phyloP scores from a whole-genome alignment of 2,329 filamentous ascomycete species.

The Remersonia thermophila region DNA sequence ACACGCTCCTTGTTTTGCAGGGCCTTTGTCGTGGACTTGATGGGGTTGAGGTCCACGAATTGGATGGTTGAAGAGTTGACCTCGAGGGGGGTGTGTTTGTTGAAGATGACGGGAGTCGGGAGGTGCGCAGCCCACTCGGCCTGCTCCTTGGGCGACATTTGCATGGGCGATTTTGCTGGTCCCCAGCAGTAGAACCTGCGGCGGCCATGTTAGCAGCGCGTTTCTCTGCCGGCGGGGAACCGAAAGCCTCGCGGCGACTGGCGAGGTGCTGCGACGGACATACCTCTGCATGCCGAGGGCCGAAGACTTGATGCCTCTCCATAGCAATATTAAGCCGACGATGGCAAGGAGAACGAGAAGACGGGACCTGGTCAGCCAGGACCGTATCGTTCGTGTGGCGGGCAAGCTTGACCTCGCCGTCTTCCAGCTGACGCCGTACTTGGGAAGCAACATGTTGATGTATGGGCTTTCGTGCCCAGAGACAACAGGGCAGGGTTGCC shows the following conservation, averaged over 20 bases:
- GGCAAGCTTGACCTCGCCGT: conserved; percentile 69
- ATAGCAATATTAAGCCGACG: conserved; percentile 65
- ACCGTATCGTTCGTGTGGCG: conserved; percentile 58
- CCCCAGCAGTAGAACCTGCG: conserved; percentile 94
- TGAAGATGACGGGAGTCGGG: conserved; percentile 89
- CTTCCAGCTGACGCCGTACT: conserved; percentile 88
- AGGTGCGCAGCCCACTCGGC: conserved; percentile 79
- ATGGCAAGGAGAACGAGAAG: conserved; percentile 64
- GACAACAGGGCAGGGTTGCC: too few species aligned
- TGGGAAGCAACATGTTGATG: conserved; percentile 71
- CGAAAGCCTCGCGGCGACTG: conserved; percentile 1
- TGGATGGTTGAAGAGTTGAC: conserved; percentile 72
- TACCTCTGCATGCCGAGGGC: conserved; percentile 88
- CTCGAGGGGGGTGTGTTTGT: conserved; percentile 79
- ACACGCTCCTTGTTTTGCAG: conserved; percentile 72
- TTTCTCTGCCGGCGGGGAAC: conserved; percentile 12
- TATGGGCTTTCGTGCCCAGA: too few species aligned
- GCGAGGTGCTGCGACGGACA: conserved; percentile 16
- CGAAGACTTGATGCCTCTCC: conserved; percentile 70
- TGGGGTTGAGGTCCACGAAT: conserved; percentile 70
- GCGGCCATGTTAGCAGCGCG: conserved; percentile 6
- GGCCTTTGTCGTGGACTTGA: conserved; percentile 71
- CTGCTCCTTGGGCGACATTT: conserved; percentile 86
- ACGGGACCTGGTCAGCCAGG: conserved; percentile 62
- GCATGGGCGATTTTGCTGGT: conserved; percentile 86